Evolutionary conservation across 2,329 filamentous ascomycete species (phyloP).

Genomic region (Verticillium dahliae): DNA sequence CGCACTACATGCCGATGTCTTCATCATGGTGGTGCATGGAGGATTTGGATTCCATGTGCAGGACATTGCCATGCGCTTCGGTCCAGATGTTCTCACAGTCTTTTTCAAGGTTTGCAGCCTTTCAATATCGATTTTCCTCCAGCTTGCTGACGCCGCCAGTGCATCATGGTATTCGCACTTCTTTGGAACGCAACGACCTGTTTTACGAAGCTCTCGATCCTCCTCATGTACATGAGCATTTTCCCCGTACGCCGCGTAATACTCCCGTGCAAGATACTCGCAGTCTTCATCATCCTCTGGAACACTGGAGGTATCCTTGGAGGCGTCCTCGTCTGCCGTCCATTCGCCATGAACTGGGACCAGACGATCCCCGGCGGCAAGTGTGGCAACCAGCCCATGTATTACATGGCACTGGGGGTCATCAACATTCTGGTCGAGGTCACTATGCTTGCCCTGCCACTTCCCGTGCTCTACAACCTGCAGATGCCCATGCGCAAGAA

Average conservation of each 20-base stretch:
- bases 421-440: slow-evolving; percentile 25
- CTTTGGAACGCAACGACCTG: slow-evolving; percentile 2
- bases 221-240: slow-evolving; percentile 20
- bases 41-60: slow-evolving; percentile 5
- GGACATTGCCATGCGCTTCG: slow-evolving; percentile 4
- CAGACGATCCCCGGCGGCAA: slow-evolving; percentile 19
- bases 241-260: slow-evolving; percentile 18
- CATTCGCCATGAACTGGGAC: slow-evolving; percentile 27
- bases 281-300: slow-evolving; percentile 16
- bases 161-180: slow-evolving; percentile 1
- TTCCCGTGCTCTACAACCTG: slow-evolving; percentile 23
- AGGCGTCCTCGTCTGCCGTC: slow-evolving; percentile 23
- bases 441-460: slow-evolving; percentile 20
- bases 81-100: slow-evolving; percentile 1
- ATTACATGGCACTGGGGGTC: slow-evolving; percentile 21
- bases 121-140: background rate
- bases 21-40: slow-evolving; percentile 3
- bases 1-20: slow-evolving; percentile 4
- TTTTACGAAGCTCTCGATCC: slow-evolving; percentile 18
- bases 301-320: slow-evolving; percentile 18
- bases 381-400: slow-evolving; percentile 21
- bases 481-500: slow-evolving; percentile 22
- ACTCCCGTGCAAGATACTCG: slow-evolving; percentile 15
- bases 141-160: background rate
- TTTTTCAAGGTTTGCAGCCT: slow-evolving; percentile 5